Evolutionary conservation across 805 yeast genomes (phyloP).

Genomic region (Sugiyamaella boreocaroliniensis): DNA sequence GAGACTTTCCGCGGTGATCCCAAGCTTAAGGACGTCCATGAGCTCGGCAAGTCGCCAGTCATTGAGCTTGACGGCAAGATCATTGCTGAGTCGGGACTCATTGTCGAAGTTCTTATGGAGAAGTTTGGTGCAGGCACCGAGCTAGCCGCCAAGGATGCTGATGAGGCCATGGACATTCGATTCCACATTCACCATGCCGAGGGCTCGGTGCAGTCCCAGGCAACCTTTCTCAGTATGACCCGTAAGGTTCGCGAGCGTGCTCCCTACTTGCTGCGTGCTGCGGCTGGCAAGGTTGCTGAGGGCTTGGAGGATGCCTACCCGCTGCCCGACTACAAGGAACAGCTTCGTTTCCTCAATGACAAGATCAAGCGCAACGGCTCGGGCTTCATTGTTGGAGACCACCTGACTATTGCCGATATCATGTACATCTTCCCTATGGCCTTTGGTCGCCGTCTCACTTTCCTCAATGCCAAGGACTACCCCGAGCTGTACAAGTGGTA

Average conservation of each 20-base stretch:
- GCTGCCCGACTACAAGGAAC: conserved; percentile 38
- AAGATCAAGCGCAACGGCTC: conserved; percentile 37
- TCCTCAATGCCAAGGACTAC: conserved; percentile 16
- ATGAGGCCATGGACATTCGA: conserved; percentile 40
- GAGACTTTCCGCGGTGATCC: conserved; percentile 43
- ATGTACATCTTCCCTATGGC: conserved; percentile 43
- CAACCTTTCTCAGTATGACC: conserved; percentile 34
- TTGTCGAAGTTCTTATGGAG: conserved; percentile 45
- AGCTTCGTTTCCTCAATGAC: conserved; percentile 38
- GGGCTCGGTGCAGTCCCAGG: conserved; percentile 50
- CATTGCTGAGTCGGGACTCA: conserved; percentile 56
- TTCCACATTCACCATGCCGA: conserved; percentile 53
- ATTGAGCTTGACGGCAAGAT: conserved; percentile 40
- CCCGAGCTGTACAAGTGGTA: conserved; percentile 24
- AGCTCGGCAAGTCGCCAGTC: conserved; percentile 59
- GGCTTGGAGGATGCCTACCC: conserved; percentile 46
- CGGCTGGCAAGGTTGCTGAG: conserved; percentile 39
- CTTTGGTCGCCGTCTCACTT: not conserved
- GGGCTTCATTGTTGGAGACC: conserved; percentile 57
- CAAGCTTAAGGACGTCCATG: conserved; percentile 47
- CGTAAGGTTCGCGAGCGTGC: conserved; percentile 33
- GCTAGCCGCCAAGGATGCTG: conserved; percentile 35
- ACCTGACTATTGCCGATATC: conserved; percentile 55
- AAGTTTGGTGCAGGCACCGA: conserved; percentile 43
- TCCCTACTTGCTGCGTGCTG: conserved; percentile 38